Evolutionary conservation across 768 basidiomycete genomes (phyloP).

Genomic region (Mycena metata): DNA sequence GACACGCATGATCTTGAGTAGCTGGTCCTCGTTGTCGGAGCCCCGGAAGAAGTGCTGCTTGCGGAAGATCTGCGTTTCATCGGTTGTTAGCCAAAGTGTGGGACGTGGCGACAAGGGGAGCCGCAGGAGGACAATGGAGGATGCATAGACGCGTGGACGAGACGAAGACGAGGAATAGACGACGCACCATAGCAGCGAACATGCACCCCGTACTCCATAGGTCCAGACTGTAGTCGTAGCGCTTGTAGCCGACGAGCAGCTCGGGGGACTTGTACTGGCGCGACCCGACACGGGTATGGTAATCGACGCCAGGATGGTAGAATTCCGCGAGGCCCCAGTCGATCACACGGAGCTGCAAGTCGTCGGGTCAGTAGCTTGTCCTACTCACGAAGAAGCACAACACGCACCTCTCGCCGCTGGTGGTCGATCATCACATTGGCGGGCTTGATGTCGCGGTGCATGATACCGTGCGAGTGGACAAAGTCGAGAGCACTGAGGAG

Average conservation of each 20-base stretch:
- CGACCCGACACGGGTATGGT: constrained; percentile 77
- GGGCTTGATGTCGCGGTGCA: constrained; percentile 65
- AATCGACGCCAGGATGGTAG: constrained; percentile 77
- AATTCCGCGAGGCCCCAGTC: constrained; percentile 87
- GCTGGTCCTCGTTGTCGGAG: constrained; percentile 80
- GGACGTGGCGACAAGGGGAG: too few relatives aligned
- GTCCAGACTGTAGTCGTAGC: constrained; percentile 80
- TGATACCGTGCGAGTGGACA: constrained; percentile 69
- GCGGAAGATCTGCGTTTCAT: constrained; percentile 67
- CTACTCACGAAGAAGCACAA: background rate
- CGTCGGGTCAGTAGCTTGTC: background rate
- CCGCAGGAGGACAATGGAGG: too few relatives aligned
- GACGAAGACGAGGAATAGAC: background rate
- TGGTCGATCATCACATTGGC: constrained; percentile 85
- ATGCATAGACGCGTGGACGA: too few relatives aligned
- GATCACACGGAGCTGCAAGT: constrained; percentile 65
- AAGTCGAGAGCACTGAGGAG: constrained; percentile 80
- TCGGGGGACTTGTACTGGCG: constrained; percentile 76
- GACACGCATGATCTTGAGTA: constrained; percentile 77
- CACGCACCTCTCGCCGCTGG: constrained; percentile 67
- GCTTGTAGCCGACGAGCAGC: constrained; percentile 77
- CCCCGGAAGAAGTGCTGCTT: constrained; percentile 83
- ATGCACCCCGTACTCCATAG: constrained; percentile 86
- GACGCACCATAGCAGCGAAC: constrained; percentile 77
- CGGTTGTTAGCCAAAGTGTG: background rate